Conservation (phyloP, 176 grass and related monocot genomes). For the Oropetium thomaeum region DNA sequence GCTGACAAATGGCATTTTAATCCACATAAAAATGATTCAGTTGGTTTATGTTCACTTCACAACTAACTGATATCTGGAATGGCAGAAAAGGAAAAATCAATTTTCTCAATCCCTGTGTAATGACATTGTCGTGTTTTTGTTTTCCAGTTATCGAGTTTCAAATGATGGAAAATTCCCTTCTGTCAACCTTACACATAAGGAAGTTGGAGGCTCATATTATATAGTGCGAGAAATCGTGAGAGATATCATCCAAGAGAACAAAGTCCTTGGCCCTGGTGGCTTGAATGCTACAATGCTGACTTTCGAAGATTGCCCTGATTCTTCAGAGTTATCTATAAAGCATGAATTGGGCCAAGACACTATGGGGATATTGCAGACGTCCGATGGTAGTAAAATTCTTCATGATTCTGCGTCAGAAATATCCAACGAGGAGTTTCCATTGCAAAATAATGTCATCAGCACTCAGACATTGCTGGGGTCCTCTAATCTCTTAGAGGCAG, state of each 20-base stretch:
- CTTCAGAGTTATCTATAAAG: constrained; percentile 7
- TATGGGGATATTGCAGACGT: constrained; percentile 21
- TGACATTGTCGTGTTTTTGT: not conserved
- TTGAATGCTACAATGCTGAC: constrained; percentile 57
- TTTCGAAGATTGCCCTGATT: constrained; percentile 57
- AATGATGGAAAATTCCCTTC: constrained; percentile 89
- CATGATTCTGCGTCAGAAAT: constrained; percentile 3
- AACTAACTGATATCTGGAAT: not conserved
- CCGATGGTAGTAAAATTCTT: not conserved
- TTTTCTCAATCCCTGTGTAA: not conserved
- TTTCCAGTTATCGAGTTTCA: constrained; percentile 59
- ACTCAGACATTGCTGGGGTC: constrained; percentile 19
- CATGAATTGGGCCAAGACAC: constrained; percentile 29
- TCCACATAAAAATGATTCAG: too few species aligned
- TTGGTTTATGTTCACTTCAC: not conserved
- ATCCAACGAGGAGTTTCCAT: constrained; percentile 25
- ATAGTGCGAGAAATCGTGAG: constrained; percentile 89
- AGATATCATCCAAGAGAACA: constrained; percentile 98
- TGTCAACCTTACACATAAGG: constrained; percentile 89
- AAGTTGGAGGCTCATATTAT: constrained; percentile 96
- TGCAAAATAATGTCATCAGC: constrained; percentile 25
- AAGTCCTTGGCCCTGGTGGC: constrained; percentile 75
- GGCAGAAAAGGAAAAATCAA: too few species aligned
- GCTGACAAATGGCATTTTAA: not conserved
- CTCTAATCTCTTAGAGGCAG: constrained; percentile 26